A percentile compares a stretch with the other conserved stretches of the same genome.
These are phyloP conservation scores for Xylaria venustula DNA, from an alignment of 495 filamentous ascomycete genomes.

Conservation along the genomic window DNA sequence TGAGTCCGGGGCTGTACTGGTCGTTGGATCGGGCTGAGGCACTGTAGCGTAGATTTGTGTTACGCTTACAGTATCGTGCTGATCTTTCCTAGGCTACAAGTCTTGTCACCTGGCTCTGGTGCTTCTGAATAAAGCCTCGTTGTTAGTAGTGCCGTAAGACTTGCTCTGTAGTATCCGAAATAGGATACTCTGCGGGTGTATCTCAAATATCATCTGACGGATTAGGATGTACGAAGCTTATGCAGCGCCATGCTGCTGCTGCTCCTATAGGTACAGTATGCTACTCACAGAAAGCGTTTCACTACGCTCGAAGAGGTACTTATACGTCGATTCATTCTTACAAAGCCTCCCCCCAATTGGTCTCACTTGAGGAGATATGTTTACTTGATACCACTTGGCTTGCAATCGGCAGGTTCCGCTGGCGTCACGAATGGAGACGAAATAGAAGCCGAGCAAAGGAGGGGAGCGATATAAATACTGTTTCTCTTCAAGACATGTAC, in stretches of 20 bases:
- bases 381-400: neutral
- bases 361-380: neutral
- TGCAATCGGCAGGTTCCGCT: neutral
- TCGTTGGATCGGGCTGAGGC: neutral
- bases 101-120: neutral
- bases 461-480: too few relatives aligned
- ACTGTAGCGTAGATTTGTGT: neutral
- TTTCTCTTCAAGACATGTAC: neutral
- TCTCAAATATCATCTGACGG: neutral
- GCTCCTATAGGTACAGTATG: too few relatives aligned
- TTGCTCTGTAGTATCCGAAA: neutral
- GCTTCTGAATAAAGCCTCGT: neutral
- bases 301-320: neutral
- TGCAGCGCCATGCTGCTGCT: neutral
- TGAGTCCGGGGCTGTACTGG: too few relatives aligned
- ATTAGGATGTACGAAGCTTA: neutral
- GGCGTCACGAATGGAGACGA: neutral
- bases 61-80: neutral
- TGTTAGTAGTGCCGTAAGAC: neutral
- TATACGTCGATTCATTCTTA: neutral
- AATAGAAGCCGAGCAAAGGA: neutral
- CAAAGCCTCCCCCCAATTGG: neutral
- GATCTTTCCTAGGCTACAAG: slow-evolving; percentile 2
- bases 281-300: too few relatives aligned
- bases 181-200: neutral